Evolutionary conservation across 495 filamentous ascomycete species (phyloP).

Genomic region (Aspergillus baeticus): DNA sequence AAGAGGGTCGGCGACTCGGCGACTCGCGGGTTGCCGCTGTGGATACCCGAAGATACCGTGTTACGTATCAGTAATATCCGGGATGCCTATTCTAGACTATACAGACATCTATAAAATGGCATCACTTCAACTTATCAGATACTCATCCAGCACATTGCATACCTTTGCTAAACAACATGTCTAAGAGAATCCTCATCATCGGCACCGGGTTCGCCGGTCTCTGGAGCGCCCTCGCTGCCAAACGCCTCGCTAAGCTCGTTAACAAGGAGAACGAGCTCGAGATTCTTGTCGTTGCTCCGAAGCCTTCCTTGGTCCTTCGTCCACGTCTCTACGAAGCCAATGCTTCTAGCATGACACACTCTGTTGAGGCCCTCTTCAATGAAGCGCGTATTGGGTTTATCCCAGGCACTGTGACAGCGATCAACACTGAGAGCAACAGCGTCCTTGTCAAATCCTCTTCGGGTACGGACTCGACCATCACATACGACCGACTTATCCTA

Average conservation of each 20-base stretch:
- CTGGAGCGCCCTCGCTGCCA: constrained; percentile 34
- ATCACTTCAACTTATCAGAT: too few species aligned
- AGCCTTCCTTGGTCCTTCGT: constrained; percentile 27
- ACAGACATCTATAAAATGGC: too few species aligned
- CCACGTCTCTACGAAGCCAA: constrained; percentile 36
- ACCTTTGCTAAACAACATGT: background rate
- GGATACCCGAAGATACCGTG: too few species aligned
- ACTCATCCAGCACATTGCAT: too few species aligned
- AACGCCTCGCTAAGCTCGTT: constrained; percentile 23
- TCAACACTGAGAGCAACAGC: too few species aligned
- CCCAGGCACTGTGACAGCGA: too few species aligned
- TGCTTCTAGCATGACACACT: constrained; percentile 20
- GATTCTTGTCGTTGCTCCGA: constrained; percentile 30
- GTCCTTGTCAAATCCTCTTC: constrained; percentile 8
- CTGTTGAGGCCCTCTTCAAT: constrained; percentile 24
- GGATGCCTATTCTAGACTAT: too few species aligned
- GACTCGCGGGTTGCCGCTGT: too few species aligned
- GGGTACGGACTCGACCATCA: constrained; percentile 13
- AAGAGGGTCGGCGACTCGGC: too few species aligned
- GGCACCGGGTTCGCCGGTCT: constrained; percentile 37
- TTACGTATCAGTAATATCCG: too few species aligned
- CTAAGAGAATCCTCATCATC: constrained; percentile 21
- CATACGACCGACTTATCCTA: constrained; percentile 32
- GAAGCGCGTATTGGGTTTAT: too few species aligned
- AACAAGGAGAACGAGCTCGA: constrained; percentile 20